Evolutionary conservation across 371 early-diverging fungal genomes (phyloP), one percentile per base, ranked within the genome.

Genomic region (Mortierella sp.): DNA sequence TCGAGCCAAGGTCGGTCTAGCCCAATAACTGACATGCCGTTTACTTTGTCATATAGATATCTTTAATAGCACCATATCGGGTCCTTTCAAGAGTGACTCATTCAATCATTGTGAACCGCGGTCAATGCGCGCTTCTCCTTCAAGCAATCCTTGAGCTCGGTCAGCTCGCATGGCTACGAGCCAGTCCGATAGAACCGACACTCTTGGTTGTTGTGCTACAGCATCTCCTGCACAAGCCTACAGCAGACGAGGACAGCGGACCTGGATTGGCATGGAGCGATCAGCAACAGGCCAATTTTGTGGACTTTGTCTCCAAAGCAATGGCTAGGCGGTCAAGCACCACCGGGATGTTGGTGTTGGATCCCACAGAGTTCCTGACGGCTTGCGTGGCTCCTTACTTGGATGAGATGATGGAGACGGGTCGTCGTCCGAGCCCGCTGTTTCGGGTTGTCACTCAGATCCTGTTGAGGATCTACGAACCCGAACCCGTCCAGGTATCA

Each of bases 1-100:
- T 50, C 16, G 50, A 16, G 3, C 1, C 6, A 9, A 10, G 46
- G 46, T 9, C 13, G 0, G 21, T 37, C 11, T 34, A 54, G n/a
- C n/a, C n/a, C 50, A 16, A 50, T 64, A 40, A 37, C 37, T 67
- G 4, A 67, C 24, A 0, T 21, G 8, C 24, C 0, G 9, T 67
- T 8, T 34, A 5, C 2, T 21, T 5, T 16, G 55, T 2, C 26
- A 24, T 26, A 28, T 53, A 86, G 87, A 79, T 82, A 8, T 86
- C 87, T 1, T 40, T 86, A 26, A 77, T 86, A 40, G 80, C 80
- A 5, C 87, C 87, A 1, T 86, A 86, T 31, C 82, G 75, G 19
- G 82, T 82, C 14, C n/a, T 80, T 16, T 40, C 72, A 19, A 82
- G 77, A 54, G 61, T 82, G 6, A 48, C 76, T 24, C 57, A 70